These are phyloP conservation scores for Fusarium sp. DNA, from an alignment of 2,329 filamentous ascomycete species.

Conservation along the genomic window DNA sequence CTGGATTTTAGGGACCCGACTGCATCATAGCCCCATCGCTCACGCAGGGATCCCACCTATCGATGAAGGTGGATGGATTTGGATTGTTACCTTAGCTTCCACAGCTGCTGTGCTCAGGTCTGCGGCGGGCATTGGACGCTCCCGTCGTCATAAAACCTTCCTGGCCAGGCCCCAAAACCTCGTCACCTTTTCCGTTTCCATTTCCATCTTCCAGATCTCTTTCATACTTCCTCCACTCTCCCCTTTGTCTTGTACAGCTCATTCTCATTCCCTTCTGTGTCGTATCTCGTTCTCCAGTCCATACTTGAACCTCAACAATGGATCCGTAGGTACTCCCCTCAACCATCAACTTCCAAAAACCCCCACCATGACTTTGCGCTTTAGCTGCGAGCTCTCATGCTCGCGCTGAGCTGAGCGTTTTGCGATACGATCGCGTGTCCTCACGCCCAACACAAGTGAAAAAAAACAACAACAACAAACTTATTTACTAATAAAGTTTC, in stretches of 20 bases:
- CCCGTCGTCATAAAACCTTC: constrained; percentile 43
- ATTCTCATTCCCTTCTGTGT: neutral
- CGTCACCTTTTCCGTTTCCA: constrained; percentile 32
- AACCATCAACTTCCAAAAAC: constrained; percentile 24
- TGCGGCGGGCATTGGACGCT: constrained; percentile 31
- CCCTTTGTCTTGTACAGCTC: neutral
- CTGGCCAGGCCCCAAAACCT: constrained; percentile 27
- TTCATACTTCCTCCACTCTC: constrained; percentile 21
- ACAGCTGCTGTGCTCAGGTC: constrained; percentile 12
- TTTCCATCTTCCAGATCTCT: constrained; percentile 25
- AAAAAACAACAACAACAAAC: neutral
- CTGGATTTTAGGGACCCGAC: constrained; percentile 8
- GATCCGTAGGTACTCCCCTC: constrained; percentile 39
- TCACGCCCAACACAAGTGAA: neutral
- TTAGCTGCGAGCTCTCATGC: constrained; percentile 24
- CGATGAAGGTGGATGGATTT: constrained; percentile 13
- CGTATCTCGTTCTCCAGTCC: constrained; percentile 5
- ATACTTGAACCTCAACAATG: constrained; percentile 36
- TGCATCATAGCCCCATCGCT: constrained; percentile 44
- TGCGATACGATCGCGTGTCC: constrained; percentile 17
- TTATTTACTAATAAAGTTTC: constrained; percentile 17
- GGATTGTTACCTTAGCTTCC: constrained; percentile 35
- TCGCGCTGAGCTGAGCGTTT: constrained; percentile 28
- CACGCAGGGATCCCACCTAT: constrained; percentile 25
- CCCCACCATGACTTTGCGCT: constrained; percentile 36